Evolutionary conservation across 345 rosid genomes (phyloP).

Genomic region (Clausena lansium): DNA sequence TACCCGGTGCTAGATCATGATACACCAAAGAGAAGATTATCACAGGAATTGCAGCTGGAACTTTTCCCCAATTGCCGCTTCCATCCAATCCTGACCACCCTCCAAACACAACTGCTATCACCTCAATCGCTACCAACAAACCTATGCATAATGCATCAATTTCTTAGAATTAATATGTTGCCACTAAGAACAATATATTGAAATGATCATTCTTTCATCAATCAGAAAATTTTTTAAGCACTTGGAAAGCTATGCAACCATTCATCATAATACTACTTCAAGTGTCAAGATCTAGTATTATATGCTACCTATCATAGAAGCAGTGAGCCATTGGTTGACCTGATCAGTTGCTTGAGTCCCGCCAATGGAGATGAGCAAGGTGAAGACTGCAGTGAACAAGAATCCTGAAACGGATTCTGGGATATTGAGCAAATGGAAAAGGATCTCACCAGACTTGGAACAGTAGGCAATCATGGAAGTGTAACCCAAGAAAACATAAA

Average conservation of each 20-base stretch:
- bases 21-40: conserved; percentile 61
- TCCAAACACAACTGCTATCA: conserved; percentile 36
- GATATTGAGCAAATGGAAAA: conserved; percentile 46
- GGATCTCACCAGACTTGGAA: conserved; percentile 61
- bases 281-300: not conserved
- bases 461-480: conserved; percentile 56
- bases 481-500: conserved; percentile 58
- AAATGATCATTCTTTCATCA: not conserved
- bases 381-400: conserved; percentile 43
- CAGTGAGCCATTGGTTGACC: conserved; percentile 59
- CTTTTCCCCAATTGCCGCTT: conserved; percentile 52
- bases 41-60: conserved; percentile 55
- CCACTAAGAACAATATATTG: not conserved
- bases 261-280: not conserved
- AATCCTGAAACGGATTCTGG: conserved; percentile 43
- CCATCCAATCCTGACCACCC: conserved; percentile 55
- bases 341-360: conserved; percentile 56
- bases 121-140: conserved; percentile 54
- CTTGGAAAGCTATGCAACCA: not conserved
- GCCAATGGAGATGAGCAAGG: conserved; percentile 43
- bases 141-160: conserved; percentile 36
- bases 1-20: conserved; percentile 63
- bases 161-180: conserved; percentile 2
- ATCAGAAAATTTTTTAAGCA: not conserved
- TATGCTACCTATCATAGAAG: conserved; percentile 51